Conservation (phyloP, 1,284 basidiomycete species). For the Boletus sp. region DNA sequence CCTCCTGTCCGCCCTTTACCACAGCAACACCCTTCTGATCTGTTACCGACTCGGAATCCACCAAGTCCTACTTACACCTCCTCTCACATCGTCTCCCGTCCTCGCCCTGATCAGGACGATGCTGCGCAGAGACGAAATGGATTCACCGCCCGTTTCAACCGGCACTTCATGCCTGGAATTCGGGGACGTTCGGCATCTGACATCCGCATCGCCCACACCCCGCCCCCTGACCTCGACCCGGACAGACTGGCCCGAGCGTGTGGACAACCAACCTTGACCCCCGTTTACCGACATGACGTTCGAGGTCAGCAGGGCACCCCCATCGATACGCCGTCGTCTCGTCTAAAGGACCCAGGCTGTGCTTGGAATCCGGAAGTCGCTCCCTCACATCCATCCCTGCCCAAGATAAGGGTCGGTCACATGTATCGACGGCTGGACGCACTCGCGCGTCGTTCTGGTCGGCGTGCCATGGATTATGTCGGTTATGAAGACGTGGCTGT, state of each 20-base stretch:
- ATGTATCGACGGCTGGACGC: constrained; percentile 26
- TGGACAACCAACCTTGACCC: constrained; percentile 17
- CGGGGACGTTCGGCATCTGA: constrained; percentile 28
- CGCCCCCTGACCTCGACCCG: constrained; percentile 28
- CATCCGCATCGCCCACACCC: constrained; percentile 18
- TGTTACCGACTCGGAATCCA: not conserved
- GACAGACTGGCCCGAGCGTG: constrained; percentile 32
- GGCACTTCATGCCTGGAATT: constrained; percentile 14
- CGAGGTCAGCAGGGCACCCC: not conserved
- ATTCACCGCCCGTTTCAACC: constrained; percentile 13
- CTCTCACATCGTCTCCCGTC: constrained; percentile 13
- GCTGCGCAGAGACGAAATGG: constrained; percentile 8
- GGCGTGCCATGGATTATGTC: constrained; percentile 30
- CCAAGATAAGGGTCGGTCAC: constrained; percentile 20
- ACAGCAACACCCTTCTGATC: constrained; percentile 16
- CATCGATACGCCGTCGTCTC: constrained; percentile 2
- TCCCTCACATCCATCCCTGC: constrained; percentile 9
- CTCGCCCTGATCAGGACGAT: constrained; percentile 12
- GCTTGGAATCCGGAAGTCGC: not conserved
- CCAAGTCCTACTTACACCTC: not conserved
- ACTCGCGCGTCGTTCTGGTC: constrained; percentile 22
- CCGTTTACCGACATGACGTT: constrained; percentile 11
- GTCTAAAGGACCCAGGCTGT: not conserved
- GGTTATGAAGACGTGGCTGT: constrained; percentile 22
- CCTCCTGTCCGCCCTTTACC: constrained; percentile 21